Base-by-base conservation (phyloP, 768 basidiomycete species). In the Calocera cornea region DNA sequence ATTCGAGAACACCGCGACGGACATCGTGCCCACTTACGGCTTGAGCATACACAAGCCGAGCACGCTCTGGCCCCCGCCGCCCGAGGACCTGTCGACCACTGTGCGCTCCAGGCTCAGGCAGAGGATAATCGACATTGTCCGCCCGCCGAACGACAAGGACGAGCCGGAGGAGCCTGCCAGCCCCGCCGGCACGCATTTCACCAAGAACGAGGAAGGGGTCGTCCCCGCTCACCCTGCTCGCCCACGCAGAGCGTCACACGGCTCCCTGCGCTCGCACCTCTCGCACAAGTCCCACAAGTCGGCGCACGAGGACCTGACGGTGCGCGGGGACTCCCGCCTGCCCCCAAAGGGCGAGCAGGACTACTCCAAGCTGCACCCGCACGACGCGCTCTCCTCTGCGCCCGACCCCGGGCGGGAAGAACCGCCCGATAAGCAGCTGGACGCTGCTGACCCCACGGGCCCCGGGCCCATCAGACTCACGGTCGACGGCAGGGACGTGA, bases 1-100 rank as follows among this genome's bases (percentile, higher is more conserved):
- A 54, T 83, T 91, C 72, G 78, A 81, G 41, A 97, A 98, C 75
- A 93, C 91, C 1, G 81, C 84, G 1, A 92, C 93, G 64, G 92
- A 95, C 72, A 81, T 95, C 40, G 82, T 93, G 64, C 90, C 90
- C 2, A 71, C 77, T n/a, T 87, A 85, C 70, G 91, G 91, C 3
- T 87, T 87, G 0, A 64, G 44, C 50, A 77, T 90, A 65, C 88
- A 91, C 71, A 91, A 89, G 72, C 91, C 90, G 1, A 84, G 83
- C 8, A 75, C 81, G 1, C 67, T 83, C 2, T 87, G 86, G 86
- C 85, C 85, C 0, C 72, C 85, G 11, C 80, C 84, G 38, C 76
- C 77, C 0, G 38, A 60, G 19, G 54, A 60, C 31, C 31, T 60
- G 2, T 29, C 24, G 5, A 29, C 5, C 31, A 60, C 27, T 7